Percentiles rank a stretch among this genome's conserved stretches.
Conservation (phyloP, 257 asterid genomes). For the Petrea volubilis region DNA sequence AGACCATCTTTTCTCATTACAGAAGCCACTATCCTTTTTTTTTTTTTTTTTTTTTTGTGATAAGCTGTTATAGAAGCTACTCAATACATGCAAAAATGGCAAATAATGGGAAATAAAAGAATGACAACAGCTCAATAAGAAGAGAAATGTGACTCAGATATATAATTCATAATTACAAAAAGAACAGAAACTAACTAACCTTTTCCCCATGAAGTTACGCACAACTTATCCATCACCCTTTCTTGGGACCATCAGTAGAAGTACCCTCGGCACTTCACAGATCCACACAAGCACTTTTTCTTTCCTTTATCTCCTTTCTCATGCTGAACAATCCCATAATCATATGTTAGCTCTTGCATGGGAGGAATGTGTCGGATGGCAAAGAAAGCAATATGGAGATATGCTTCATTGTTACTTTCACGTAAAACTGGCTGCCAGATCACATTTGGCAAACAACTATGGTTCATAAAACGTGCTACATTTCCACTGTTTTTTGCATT, state of each 20-base stretch:
- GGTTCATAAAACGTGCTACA: constrained; percentile 95
- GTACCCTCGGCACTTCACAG: constrained; percentile 75
- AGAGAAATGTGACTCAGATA: constrained; percentile 3
- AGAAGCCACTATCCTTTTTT: too few species aligned
- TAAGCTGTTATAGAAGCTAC: not conserved
- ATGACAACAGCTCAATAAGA: not conserved
- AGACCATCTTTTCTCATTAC: not conserved
- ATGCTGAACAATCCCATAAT: constrained; percentile 68
- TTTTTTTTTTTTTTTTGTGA: too few species aligned
- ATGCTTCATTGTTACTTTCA: constrained; percentile 55
- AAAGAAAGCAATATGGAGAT: constrained; percentile 81
- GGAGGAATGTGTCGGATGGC: constrained; percentile 89
- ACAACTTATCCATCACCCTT: not conserved
- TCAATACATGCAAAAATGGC: not conserved
- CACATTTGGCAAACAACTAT: constrained; percentile 86
- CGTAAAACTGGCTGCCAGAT: constrained; percentile 84
- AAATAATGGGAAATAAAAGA: not conserved
- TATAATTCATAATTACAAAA: not conserved
- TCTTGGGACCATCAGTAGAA: constrained; percentile 44
- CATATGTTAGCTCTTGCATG: constrained; percentile 86
- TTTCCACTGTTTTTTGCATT: constrained; percentile 74
- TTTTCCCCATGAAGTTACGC: constrained; percentile 22
- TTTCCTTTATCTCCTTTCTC: constrained; percentile 55
- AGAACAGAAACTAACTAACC: constrained; percentile 25
- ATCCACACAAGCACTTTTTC: constrained; percentile 79